These are phyloP conservation scores for Phytophthora podocarpi DNA, from an alignment of 352 stramenopile species.

Conservation along the genomic window DNA sequence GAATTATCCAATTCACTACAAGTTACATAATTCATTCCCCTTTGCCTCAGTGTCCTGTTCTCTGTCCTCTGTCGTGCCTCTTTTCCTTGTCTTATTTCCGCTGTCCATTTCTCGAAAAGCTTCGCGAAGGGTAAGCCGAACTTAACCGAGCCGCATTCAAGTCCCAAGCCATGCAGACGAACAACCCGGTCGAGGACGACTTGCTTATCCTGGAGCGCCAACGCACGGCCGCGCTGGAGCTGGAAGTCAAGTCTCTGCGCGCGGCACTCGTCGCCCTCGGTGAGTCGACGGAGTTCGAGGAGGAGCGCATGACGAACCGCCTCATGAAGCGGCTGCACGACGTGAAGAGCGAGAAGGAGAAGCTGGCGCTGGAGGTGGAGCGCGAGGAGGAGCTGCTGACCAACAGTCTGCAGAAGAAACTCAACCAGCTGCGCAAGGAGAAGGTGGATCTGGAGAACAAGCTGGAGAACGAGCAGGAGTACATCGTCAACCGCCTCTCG, in stretches of 20 bases:
- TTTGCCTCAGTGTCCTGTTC: neutral
- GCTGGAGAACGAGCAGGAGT: slow-evolving; percentile 91
- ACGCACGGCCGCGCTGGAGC: slow-evolving; percentile 70
- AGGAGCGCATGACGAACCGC: slow-evolving; percentile 86
- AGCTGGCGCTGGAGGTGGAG: slow-evolving; percentile 88
- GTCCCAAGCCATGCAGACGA: slow-evolving; percentile 19
- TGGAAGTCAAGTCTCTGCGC: slow-evolving; percentile 68
- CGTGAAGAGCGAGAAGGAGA: slow-evolving; percentile 89
- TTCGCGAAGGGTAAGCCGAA: no score
- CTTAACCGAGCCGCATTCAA: no score
- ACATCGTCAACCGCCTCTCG: slow-evolving; percentile 92
- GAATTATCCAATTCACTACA: neutral
- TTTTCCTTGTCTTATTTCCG: no score
- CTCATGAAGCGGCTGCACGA: slow-evolving; percentile 81
- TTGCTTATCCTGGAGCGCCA: slow-evolving; percentile 76
- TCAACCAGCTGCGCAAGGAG: slow-evolving; percentile 86
- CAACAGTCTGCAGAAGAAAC: slow-evolving; percentile 90
- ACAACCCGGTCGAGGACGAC: slow-evolving; percentile 34
- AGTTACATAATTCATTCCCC: neutral
- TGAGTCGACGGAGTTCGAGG: slow-evolving; percentile 84
- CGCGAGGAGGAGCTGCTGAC: slow-evolving; percentile 91
- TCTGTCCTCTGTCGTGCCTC: slow-evolving; percentile 23
- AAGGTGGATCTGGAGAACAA: slow-evolving; percentile 94
- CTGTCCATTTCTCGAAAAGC: slow-evolving; percentile 28
- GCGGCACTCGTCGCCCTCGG: slow-evolving; percentile 78